These are phyloP conservation scores for Croton setiger DNA, from an alignment of 441 rosid genomes.

Conservation along the genomic window DNA sequence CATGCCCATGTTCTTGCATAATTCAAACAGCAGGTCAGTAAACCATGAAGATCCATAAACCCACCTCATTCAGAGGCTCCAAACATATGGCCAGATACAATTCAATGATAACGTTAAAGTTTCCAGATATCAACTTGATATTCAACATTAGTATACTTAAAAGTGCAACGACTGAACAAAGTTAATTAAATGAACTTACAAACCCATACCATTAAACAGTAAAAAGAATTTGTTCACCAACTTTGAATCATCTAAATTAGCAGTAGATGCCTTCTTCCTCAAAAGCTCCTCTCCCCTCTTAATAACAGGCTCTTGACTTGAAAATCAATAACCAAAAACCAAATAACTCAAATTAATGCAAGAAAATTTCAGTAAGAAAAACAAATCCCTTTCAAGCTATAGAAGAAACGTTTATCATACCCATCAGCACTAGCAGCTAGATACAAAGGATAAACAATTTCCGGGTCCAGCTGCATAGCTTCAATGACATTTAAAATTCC, in stretches of 20 bases:
- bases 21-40: neutral
- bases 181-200: conserved; percentile 11
- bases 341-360: conserved; percentile 28
- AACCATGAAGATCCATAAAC: neutral
- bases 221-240: conserved; percentile 67
- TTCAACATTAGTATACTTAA: neutral
- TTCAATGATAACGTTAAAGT: neutral
- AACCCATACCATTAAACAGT: conserved; percentile 68
- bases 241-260: conserved; percentile 75
- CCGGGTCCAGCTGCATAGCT: conserved; percentile 68
- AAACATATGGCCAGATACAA: neutral
- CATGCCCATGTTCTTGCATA: neutral
- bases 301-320: conserved; percentile 87
- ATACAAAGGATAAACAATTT: conserved; percentile 77
- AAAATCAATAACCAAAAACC: conserved; percentile 31
- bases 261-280: conserved; percentile 69
- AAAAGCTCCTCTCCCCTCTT: conserved; percentile 90
- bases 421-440: conserved; percentile 76
- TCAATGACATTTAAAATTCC: conserved; percentile 89
- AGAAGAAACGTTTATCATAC: conserved; percentile 33
- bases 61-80: neutral
- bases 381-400: conserved; percentile 7
- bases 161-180: neutral
- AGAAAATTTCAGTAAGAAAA: conserved; percentile 8
- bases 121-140: neutral